Percentiles rank a stretch among this genome's conserved stretches.
phyloP scores from a whole-genome alignment of 108 stramenopile species.

The Nannochloropsis salina region DNA sequence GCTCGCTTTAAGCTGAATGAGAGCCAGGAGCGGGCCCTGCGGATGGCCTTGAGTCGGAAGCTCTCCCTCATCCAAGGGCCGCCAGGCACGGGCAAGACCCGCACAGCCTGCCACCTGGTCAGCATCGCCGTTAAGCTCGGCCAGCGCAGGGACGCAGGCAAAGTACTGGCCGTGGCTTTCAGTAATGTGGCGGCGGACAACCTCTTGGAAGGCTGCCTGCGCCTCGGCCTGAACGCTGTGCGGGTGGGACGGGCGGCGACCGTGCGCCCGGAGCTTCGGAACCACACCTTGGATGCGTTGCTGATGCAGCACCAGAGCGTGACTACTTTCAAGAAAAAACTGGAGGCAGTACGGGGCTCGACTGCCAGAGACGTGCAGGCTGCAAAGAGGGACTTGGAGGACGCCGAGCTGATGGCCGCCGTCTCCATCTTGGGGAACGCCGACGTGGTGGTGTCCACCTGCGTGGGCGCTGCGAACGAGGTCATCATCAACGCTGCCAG shows the following conservation, averaged over 20 bases:
- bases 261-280: slow-evolving; percentile 68
- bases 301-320: slow-evolving; percentile 32
- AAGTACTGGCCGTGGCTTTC: slow-evolving; percentile 54
- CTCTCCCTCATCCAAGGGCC: slow-evolving; percentile 46
- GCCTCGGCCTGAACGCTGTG: slow-evolving; percentile 69
- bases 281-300: slow-evolving; percentile 37
- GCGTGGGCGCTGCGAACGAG: slow-evolving; percentile 83
- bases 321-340: slow-evolving; percentile 15
- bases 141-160: not conserved
- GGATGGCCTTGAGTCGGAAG: slow-evolving; percentile 31
- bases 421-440: slow-evolving; percentile 62
- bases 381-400: slow-evolving; percentile 72
- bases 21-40: slow-evolving; percentile 37
- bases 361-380: slow-evolving; percentile 48
- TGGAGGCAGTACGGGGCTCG: slow-evolving; percentile 42
- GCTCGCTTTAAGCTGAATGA: slow-evolving; percentile 24
- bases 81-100: slow-evolving; percentile 57
- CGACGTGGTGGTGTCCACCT: slow-evolving; percentile 88
- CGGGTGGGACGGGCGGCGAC: slow-evolving; percentile 86
- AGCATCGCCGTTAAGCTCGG: not conserved
- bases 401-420: slow-evolving; percentile 24
- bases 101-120: slow-evolving; percentile 48
- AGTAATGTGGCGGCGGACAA: slow-evolving; percentile 97
- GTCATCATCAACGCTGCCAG: slow-evolving; percentile 22
- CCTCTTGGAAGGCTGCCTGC: slow-evolving; percentile 71